These are phyloP conservation scores for Lepidium sativum DNA, from an alignment of 345 rosid genomes.

Conservation along the genomic window DNA sequence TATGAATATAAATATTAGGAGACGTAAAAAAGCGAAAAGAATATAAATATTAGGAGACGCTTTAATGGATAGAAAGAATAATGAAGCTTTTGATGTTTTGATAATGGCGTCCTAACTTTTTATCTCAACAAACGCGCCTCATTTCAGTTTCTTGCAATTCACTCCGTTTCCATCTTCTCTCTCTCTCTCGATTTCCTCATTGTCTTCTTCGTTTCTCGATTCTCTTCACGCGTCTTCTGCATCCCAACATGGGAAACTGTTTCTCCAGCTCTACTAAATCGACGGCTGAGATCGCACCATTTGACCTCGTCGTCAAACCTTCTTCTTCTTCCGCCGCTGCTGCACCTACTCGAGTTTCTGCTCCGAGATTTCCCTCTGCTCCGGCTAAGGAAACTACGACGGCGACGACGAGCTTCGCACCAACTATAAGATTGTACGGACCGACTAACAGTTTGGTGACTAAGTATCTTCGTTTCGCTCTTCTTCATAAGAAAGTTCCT, in stretches of 20 bases:
- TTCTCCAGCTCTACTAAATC: conserved; percentile 28
- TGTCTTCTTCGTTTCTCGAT: background rate
- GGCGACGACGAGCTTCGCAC: conserved; percentile 7
- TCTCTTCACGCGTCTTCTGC: conserved; percentile 9
- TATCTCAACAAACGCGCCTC: conserved; percentile 13
- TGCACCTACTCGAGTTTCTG: background rate
- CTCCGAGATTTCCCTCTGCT: background rate
- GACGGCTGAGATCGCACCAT: conserved; percentile 44
- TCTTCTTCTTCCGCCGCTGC: background rate
- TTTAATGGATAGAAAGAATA: background rate
- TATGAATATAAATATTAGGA: background rate
- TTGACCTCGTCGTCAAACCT: conserved; percentile 27
- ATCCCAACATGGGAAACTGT: conserved; percentile 45
- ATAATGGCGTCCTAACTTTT: conserved; percentile 24
- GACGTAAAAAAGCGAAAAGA: too few relatives aligned
- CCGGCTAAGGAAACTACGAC: background rate
- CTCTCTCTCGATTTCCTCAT: background rate
- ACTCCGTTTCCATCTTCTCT: background rate
- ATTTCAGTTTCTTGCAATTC: conserved; percentile 17
- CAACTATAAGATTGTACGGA: conserved; percentile 33
- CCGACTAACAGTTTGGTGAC: conserved; percentile 29
- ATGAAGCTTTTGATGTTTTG: background rate
- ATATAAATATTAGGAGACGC: background rate
- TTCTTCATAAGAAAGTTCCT: conserved; percentile 38
- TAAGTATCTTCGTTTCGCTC: conserved; percentile 45